Conservation (phyloP, 495 filamentous ascomycete species). For the Penicillium waksmanii region DNA sequence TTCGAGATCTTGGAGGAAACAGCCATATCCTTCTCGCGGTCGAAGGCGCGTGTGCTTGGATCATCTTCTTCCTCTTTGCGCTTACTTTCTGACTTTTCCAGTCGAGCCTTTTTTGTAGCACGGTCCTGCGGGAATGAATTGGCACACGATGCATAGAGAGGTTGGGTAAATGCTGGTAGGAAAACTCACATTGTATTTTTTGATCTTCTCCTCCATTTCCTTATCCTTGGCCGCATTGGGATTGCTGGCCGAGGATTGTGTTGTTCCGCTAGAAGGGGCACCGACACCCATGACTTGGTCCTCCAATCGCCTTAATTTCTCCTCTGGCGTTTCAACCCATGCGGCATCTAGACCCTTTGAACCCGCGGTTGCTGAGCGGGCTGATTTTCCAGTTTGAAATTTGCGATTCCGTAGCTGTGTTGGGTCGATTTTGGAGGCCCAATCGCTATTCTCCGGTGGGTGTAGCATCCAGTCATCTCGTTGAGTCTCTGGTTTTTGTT, state of each 20-base stretch:
- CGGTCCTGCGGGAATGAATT: conserved; percentile 48
- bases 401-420: conserved; percentile 81
- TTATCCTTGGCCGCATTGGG: conserved; percentile 17
- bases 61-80: conserved; percentile 87
- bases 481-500: conserved; percentile 34
- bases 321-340: conserved; percentile 92
- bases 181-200: conserved; percentile 59
- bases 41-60: conserved; percentile 85
- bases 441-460: conserved; percentile 69
- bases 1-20: conserved; percentile 72
- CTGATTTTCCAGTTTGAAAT: conserved; percentile 76
- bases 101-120: conserved; percentile 63
- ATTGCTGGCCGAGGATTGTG: conserved; percentile 15
- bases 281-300: conserved; percentile 83
- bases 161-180: background rate
- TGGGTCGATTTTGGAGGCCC: conserved; percentile 74
- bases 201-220: conserved; percentile 54
- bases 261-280: conserved; percentile 10
- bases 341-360: conserved; percentile 56
- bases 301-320: conserved; percentile 78
- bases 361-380: conserved; percentile 37
- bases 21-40: conserved; percentile 93
- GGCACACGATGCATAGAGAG: background rate
- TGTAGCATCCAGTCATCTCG: conserved; percentile 96
- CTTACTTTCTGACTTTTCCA: conserved; percentile 60